A percentile compares a stretch with the other conserved stretches of the same genome.
Evolutionary conservation across 1,284 basidiomycete species (phyloP).

Genomic region (Pyrrhoderma lamaoense): DNA sequence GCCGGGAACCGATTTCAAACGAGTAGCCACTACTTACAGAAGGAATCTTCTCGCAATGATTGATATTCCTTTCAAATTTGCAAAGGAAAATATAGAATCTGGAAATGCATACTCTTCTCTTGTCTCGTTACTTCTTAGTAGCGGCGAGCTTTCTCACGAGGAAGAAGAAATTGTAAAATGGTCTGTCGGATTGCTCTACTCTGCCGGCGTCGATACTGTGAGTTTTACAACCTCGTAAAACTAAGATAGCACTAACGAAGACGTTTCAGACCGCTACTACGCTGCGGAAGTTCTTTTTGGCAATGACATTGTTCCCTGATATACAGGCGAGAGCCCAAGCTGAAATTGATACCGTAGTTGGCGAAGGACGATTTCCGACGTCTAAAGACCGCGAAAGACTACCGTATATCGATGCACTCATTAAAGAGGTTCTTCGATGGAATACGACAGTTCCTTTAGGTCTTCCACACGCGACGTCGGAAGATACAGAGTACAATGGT

Average conservation of each 20-base stretch:
- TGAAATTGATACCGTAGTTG: slow-evolving; percentile 35
- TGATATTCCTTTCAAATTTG: slow-evolving; percentile 12
- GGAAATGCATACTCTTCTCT: slow-evolving; percentile 13
- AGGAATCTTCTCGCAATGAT: slow-evolving; percentile 4
- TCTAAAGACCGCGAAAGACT: slow-evolving; percentile 32
- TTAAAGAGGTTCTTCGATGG: slow-evolving; percentile 36
- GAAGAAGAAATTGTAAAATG: too few species aligned
- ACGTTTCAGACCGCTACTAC: background rate
- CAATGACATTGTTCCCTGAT: slow-evolving; percentile 33
- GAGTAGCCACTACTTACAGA: slow-evolving; percentile 9
- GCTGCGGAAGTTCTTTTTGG: slow-evolving; percentile 28
- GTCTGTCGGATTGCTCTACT: too few species aligned
- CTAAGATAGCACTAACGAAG: too few species aligned
- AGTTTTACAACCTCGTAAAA: too few species aligned
- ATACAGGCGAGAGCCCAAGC: slow-evolving; percentile 33
- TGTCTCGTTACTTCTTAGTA: slow-evolving; percentile 10
- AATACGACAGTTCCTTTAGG: slow-evolving; percentile 26
- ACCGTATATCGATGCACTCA: slow-evolving; percentile 33
- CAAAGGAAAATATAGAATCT: slow-evolving; percentile 11
- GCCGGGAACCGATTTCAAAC: slow-evolving; percentile 17
- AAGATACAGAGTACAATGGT: slow-evolving; percentile 20
- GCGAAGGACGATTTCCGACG: slow-evolving; percentile 32
- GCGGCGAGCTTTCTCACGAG: background rate
- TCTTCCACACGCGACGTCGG: slow-evolving; percentile 3
- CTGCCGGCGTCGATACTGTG: too few species aligned